Evolutionary conservation across 257 asterid species (phyloP).

Genomic region (Lavandula angustifolia): DNA sequence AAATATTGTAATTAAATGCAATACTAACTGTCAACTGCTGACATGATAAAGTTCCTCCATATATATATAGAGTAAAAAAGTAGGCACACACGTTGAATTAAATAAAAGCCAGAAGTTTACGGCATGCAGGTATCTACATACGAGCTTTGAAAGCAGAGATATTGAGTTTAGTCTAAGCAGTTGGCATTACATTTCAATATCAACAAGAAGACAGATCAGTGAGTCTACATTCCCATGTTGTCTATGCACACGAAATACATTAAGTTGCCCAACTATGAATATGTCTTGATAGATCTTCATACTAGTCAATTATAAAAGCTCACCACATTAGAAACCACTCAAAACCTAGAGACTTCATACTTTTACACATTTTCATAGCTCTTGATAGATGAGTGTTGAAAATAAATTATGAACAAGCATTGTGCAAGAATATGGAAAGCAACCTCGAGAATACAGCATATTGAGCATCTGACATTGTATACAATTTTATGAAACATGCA

Average conservation of each 20-base stretch:
- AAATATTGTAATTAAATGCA: neutral
- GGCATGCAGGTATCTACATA: neutral
- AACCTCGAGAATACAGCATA: neutral
- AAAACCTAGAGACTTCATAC: neutral
- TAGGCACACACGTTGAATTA: neutral
- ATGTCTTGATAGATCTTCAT: constrained; percentile 16
- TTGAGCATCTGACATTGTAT: neutral
- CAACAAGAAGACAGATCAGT: neutral
- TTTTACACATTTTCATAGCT: neutral
- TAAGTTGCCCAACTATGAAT: neutral
- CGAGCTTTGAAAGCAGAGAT: neutral
- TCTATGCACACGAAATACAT: constrained; percentile 3
- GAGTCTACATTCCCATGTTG: neutral
- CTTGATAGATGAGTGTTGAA: neutral
- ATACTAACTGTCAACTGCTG: constrained; percentile 2
- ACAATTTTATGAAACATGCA: neutral
- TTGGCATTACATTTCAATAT: neutral
- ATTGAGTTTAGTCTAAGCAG: neutral
- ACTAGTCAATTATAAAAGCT: neutral
- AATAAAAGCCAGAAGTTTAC: constrained; percentile 6
- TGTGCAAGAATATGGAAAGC: neutral
- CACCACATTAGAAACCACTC: neutral
- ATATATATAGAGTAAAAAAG: neutral
- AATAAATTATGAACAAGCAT: neutral
- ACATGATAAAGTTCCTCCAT: constrained; percentile 1